Percentiles rank a stretch among this genome's conserved stretches.
phyloP scores from a whole-genome alignment of 768 basidiomycete species.

The Termitomyces sp. region DNA sequence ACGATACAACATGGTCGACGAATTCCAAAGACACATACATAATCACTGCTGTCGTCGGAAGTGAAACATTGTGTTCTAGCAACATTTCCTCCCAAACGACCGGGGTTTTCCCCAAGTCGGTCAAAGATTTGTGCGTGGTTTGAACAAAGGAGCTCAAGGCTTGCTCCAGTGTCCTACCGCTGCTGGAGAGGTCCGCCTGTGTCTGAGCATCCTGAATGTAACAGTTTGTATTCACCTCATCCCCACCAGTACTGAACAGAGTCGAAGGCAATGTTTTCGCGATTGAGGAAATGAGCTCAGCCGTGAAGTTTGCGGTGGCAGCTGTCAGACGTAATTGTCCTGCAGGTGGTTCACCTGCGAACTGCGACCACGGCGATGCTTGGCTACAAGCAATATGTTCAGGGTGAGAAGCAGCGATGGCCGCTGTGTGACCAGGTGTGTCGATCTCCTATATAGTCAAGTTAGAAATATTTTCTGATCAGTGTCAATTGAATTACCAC shows the following conservation, averaged over 20 bases:
- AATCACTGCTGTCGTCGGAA: slow-evolving; percentile 44
- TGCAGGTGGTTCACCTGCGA: slow-evolving; percentile 72
- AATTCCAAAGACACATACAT: slow-evolving; percentile 33
- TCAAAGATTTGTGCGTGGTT: slow-evolving; percentile 49
- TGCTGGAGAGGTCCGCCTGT: slow-evolving; percentile 41
- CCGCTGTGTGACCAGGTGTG: slow-evolving; percentile 75
- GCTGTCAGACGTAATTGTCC: slow-evolving; percentile 75
- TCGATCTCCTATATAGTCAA: slow-evolving; percentile 65
- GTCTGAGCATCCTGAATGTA: slow-evolving; percentile 60
- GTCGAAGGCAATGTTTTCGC: slow-evolving; percentile 46
- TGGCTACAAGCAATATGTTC: slow-evolving; percentile 66
- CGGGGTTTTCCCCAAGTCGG: slow-evolving; percentile 55
- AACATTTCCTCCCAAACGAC: slow-evolving; percentile 86
- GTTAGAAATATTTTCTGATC: slow-evolving; percentile 14
- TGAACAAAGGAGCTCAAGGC: slow-evolving; percentile 59
- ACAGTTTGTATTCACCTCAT: slow-evolving; percentile 68
- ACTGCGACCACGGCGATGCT: slow-evolving; percentile 50
- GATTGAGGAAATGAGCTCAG: slow-evolving; percentile 44
- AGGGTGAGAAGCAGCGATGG: slow-evolving; percentile 60
- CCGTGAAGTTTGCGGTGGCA: slow-evolving; percentile 54
- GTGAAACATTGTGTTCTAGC: slow-evolving; percentile 39
- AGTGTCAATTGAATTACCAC: slow-evolving; percentile 26
- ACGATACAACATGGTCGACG: not conserved
- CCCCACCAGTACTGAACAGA: slow-evolving; percentile 77
- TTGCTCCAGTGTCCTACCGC: slow-evolving; percentile 51